Base-by-base conservation (phyloP, 352 stramenopile genomes). In the Pythium pyrilobum region DNA sequence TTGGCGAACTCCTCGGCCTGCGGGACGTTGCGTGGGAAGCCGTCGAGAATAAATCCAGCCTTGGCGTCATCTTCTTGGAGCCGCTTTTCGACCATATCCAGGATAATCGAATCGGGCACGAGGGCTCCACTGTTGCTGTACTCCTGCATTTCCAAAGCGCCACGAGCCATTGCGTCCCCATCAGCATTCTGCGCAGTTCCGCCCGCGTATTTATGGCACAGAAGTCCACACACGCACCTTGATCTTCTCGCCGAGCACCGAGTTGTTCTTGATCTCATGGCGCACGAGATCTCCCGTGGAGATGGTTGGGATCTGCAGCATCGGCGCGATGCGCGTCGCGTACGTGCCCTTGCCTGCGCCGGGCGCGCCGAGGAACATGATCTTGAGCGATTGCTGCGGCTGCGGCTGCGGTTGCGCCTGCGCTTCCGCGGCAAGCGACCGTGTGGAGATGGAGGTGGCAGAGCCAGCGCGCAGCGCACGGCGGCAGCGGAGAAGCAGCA, bases 291-390 rank as follows among this genome's bases (percentile, higher is more conserved):
- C 88, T 18, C 88, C 85, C 32, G 85, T 96, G 12, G 85, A 94
- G 45, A 96, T 96, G 32, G 84, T 91, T 33, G 87, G 87, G 62
- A 96, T 91, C 50, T 87, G 58, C 48, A 96, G 69, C 66, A 87
- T 78, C 10, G 79, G 78, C n/a, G 85, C 81, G 33, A 97, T 91
- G 50, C 84, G 83, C 36, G 72, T 81, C 25, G 87, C 85, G 59
- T 96, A 97, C 39, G 88, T 97, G 59, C 88, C 88, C 69, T 97
- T 97, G 59, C 88, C 88, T 3, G 87, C 85, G 47, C 88, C 88
- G 0, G 88, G 88, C 33, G 88, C 83, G 10, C 88, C 88, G 4
- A 97, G 80, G 58, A 97, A 96, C 83, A 97, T 93, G 69, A 96
- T 85, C 59, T 83, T 86, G 48, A 89, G 69, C 59, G 77, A 71